These are phyloP conservation scores for Mollisia scopiformis DNA, from an alignment of 2,329 filamentous ascomycete genomes.

Conservation along the genomic window DNA sequence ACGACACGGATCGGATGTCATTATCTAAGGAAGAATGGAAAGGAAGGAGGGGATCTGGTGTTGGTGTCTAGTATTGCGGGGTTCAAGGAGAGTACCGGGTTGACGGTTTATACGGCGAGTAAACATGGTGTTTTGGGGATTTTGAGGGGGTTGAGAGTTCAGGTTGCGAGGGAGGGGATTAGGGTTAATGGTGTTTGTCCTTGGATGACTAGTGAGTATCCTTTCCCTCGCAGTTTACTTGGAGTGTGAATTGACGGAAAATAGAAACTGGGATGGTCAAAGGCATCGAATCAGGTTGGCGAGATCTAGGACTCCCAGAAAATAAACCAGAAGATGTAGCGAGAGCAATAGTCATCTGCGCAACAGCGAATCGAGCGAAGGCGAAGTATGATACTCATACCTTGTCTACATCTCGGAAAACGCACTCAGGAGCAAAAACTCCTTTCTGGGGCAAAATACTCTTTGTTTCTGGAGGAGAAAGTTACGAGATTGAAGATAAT, in stretches of 20 bases:
- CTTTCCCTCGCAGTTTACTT: too few species aligned
- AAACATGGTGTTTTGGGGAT: slow-evolving; percentile 26
- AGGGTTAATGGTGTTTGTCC: slow-evolving; percentile 30
- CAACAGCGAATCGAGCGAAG: slow-evolving; percentile 10
- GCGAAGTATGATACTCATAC: background rate
- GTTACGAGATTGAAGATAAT: slow-evolving; percentile 23
- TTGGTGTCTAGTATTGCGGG: slow-evolving; percentile 19
- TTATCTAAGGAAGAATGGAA: slow-evolving; percentile 16
- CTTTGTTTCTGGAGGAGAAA: slow-evolving; percentile 17
- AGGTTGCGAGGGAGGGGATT: slow-evolving; percentile 18
- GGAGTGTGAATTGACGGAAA: background rate
- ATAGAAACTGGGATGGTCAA: slow-evolving; percentile 21
- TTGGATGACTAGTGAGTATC: slow-evolving; percentile 26
- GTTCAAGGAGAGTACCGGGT: slow-evolving; percentile 19
- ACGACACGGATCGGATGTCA: slow-evolving; percentile 17
- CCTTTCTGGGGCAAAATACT: slow-evolving; percentile 21
- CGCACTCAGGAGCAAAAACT: slow-evolving; percentile 3
- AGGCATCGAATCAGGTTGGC: slow-evolving; percentile 20
- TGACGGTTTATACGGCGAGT: slow-evolving; percentile 24
- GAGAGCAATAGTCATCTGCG: slow-evolving; percentile 10
- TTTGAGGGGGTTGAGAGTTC: slow-evolving; percentile 20
- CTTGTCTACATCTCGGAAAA: background rate
- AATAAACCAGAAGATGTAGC: slow-evolving; percentile 13
- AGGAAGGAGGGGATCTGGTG: slow-evolving; percentile 16
- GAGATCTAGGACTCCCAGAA: slow-evolving; percentile 1